phyloP scores from a whole-genome alignment of 164 flowering plant species.

The Cinnamomum chago region DNA sequence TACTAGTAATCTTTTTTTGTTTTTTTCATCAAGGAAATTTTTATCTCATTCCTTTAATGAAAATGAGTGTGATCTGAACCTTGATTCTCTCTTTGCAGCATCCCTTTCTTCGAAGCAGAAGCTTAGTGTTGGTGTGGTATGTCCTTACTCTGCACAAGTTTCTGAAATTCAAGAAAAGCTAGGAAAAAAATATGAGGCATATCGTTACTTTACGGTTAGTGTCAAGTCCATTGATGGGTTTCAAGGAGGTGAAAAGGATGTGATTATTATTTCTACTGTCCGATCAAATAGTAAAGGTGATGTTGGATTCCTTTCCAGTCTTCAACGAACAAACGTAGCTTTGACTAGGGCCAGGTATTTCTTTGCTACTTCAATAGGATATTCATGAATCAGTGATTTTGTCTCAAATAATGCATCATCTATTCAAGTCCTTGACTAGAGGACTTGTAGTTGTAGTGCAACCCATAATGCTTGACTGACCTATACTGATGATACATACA shows the following conservation, averaged over 20 bases:
- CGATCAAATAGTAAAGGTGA: constrained; percentile 39
- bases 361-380: neutral
- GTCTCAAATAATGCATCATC: no score
- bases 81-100: constrained; percentile 19
- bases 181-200: constrained; percentile 25
- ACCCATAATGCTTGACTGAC: neutral
- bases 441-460: neutral
- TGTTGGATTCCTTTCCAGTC: constrained; percentile 44
- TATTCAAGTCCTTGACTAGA: neutral
- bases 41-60: neutral
- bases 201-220: constrained; percentile 28
- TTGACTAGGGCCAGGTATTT: constrained; percentile 65
- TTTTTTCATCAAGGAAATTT: no score
- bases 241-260: constrained; percentile 62
- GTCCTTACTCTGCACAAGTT: constrained; percentile 65
- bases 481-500: neutral
- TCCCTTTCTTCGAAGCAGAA: constrained; percentile 12
- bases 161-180: constrained; percentile 34
- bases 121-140: constrained; percentile 61
- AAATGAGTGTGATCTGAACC: neutral
- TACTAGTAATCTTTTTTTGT: no score
- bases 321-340: constrained; percentile 54
- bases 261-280: constrained; percentile 53
- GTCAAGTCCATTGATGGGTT: constrained; percentile 56
- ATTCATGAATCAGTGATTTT: no score